Percentiles rank a stretch among this genome's conserved stretches.
phyloP scores from a whole-genome alignment of 176 grass and related monocot species.

The Rhipidocladum racemiflorum region DNA sequence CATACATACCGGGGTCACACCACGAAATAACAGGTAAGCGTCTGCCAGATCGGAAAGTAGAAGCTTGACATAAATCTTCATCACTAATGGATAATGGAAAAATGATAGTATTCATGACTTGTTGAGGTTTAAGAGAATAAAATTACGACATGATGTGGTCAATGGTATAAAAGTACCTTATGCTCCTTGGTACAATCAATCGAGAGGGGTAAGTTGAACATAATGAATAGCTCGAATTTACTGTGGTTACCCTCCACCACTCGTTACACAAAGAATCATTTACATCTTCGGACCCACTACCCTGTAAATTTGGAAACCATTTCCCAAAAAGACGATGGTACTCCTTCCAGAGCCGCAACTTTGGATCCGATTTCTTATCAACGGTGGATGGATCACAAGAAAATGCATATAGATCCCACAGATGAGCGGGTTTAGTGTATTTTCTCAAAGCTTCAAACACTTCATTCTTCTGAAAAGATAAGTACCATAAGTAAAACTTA shows the following conservation, averaged over 20 bases:
- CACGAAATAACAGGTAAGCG: conserved; percentile 95
- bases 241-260: conserved; percentile 75
- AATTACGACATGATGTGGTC: conserved; percentile 15
- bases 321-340: conserved; percentile 72
- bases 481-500: conserved; percentile 30
- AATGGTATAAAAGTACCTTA: conserved; percentile 60
- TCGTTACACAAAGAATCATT: conserved; percentile 44
- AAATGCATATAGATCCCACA: conserved; percentile 88
- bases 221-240: conserved; percentile 77
- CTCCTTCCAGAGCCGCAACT: conserved; percentile 67
- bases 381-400: conserved; percentile 64
- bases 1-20: conserved; percentile 67
- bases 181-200: conserved; percentile 76
- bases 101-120: conserved; percentile 16
- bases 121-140: conserved; percentile 23
- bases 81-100: conserved; percentile 49
- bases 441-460: conserved; percentile 70
- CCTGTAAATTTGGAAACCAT: conserved; percentile 34
- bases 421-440: conserved; percentile 62
- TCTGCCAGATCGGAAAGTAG: conserved; percentile 75
- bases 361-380: conserved; percentile 72
- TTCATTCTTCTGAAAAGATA: conserved; percentile 69
- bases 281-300: conserved; percentile 30
- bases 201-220: conserved; percentile 90
- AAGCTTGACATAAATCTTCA: conserved; percentile 91